phyloP scores from a whole-genome alignment of 352 stramenopile species.

The Globisporangium abappressorium region DNA sequence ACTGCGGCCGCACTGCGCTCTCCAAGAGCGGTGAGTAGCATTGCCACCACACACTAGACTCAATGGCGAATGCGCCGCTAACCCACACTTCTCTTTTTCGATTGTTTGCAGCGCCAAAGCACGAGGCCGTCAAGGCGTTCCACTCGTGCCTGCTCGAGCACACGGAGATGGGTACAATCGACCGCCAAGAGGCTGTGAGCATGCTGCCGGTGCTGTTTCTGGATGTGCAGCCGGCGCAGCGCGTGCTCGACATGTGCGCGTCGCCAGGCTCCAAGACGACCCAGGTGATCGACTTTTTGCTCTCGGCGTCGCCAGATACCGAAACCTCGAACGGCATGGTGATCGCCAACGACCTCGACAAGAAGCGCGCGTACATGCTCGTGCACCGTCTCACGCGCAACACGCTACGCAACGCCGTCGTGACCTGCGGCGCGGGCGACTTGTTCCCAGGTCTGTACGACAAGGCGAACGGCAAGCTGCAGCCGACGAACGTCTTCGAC shows the following conservation, averaged over 20 bases:
- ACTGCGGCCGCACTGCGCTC: constrained; percentile 76
- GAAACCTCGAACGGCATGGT: constrained; percentile 72
- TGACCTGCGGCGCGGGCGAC: constrained; percentile 93
- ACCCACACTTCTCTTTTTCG: not conserved
- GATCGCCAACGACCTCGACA: constrained; percentile 96
- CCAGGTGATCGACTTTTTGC: constrained; percentile 93
- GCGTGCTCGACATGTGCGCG: constrained; percentile 87
- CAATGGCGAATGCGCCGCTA: not conserved
- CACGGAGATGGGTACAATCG: constrained; percentile 90
- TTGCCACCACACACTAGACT: not conserved
- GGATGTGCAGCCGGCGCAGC: constrained; percentile 85
- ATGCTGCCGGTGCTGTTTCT: constrained; percentile 99
- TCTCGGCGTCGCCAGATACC: constrained; percentile 12
- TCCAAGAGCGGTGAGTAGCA: constrained; percentile 63
- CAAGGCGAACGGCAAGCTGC: constrained; percentile 22
- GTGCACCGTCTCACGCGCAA: constrained; percentile 91
- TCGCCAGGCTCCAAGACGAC: constrained; percentile 99
- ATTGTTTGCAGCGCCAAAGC: constrained; percentile 52
- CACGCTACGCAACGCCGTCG: constrained; percentile 80
- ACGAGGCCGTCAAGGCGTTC: constrained; percentile 84
- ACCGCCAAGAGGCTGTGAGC: constrained; percentile 97
- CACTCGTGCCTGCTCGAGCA: constrained; percentile 93
- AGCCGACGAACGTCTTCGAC: constrained; percentile 93
- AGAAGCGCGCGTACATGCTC: constrained; percentile 98
- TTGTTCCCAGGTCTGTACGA: constrained; percentile 91